These are phyloP conservation scores for Xylaria nigripes DNA, from an alignment of 495 filamentous ascomycete genomes.

Conservation along the genomic window DNA sequence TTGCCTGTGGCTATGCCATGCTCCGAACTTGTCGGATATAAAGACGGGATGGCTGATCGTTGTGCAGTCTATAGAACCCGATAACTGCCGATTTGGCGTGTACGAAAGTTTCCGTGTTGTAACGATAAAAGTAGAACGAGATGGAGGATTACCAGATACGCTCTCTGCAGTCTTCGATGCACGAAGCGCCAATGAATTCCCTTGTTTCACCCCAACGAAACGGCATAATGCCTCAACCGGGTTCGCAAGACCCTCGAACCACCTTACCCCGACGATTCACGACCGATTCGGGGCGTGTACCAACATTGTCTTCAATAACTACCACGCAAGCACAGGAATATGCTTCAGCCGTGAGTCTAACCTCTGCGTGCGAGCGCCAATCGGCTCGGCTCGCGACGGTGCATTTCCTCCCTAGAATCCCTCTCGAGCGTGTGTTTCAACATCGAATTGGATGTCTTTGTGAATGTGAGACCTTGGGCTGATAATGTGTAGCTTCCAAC, in stretches of 20 bases:
- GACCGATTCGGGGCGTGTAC: slow-evolving; percentile 78
- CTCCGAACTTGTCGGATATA: neutral
- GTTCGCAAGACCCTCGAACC: slow-evolving; percentile 55
- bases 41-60: slow-evolving; percentile 10
- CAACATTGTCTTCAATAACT: slow-evolving; percentile 67
- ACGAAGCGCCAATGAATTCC: slow-evolving; percentile 60
- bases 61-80: slow-evolving; percentile 26
- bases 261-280: slow-evolving; percentile 89
- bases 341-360: slow-evolving; percentile 35
- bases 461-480: slow-evolving; percentile 25
- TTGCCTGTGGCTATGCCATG: neutral
- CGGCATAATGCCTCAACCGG: slow-evolving; percentile 50
- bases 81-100: slow-evolving; percentile 35
- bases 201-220: slow-evolving; percentile 63
- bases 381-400: slow-evolving; percentile 1
- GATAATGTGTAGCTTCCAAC: slow-evolving; percentile 32
- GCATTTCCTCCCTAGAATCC: slow-evolving; percentile 4
- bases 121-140: slow-evolving; percentile 26
- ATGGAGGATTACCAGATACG: slow-evolving; percentile 73
- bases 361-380: neutral
- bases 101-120: slow-evolving; percentile 38
- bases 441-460: slow-evolving; percentile 23
- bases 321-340: slow-evolving; percentile 38
- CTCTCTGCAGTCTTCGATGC: slow-evolving; percentile 60
- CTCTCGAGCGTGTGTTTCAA: slow-evolving; percentile 23